Evolutionary conservation across 164 flowering plant species (phyloP), one percentile per base, ranked within the genome.

Genomic region (Dillenia suffruticosa): DNA sequence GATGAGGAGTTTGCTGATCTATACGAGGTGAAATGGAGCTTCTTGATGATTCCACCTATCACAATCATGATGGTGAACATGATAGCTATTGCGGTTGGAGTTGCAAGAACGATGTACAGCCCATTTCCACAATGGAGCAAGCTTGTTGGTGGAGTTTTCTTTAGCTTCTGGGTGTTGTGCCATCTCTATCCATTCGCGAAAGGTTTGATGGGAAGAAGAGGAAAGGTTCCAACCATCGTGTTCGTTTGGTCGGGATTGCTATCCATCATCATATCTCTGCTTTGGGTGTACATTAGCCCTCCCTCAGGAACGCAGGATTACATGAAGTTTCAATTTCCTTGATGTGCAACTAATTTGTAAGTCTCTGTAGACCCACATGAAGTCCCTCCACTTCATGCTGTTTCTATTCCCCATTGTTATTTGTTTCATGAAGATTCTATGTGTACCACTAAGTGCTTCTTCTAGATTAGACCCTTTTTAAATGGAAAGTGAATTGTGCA

Each of bases 111-210:
- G 0, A 14, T 93, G 69, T 93, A 93, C 76, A 93, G 96, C 61
- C 74, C 77, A 12, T 84, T 68, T 44, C 98, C 97, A 8, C 76
- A 88, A 66, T 93, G 98, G 98, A 89, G 96, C 73, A 90, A 76
- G 83, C 86, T 93, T 0, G 46, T 88, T 26, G 98, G 98, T 46
- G 98, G 97, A 0, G 92, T 88, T 63, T 93, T 90, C 75, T 93
- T 93, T 82, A 89, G 98, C 78, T 80, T 86, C 53, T 93, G 97
- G 98, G 98, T 90, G 53, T 61, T 93, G 50, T 76, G 81, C 32
- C 98, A 93, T 72, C 77, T 93, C 11, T 93, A 85, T 65, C 97
- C 98, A 2, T 93, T 93, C 64, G 93, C 93, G 0, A 90, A 90
- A 61, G 98, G 98, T 10, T 61, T 93, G 81, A 82, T 90, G 94